phyloP scores from a whole-genome alignment of 23 red algal species.

The Gracilariopsis chorda region DNA sequence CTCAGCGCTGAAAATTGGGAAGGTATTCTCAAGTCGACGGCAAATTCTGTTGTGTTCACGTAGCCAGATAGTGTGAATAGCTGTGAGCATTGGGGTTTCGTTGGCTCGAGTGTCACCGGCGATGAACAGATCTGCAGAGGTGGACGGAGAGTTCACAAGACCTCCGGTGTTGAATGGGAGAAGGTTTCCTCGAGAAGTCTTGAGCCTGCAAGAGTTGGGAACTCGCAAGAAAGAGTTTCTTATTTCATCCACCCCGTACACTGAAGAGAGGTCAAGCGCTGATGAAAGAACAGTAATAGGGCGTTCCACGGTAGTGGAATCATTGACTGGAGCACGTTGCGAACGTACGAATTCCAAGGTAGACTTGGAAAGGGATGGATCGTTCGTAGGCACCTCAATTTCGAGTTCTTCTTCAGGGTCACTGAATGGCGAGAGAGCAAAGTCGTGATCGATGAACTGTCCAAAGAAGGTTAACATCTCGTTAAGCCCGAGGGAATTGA shows the following conservation, averaged over 20 bases:
- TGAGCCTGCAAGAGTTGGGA: slow-evolving; percentile 9
- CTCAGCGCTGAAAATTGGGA: background rate
- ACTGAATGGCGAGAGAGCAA: background rate
- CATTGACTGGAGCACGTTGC: background rate
- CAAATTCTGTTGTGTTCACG: slow-evolving; percentile 70
- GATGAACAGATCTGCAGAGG: slow-evolving; percentile 43
- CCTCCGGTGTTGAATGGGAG: slow-evolving; percentile 39
- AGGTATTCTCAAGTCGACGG: background rate
- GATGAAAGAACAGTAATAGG: slow-evolving; percentile 18
- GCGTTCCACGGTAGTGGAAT: background rate
- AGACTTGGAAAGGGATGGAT: background rate
- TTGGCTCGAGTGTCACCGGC: slow-evolving; percentile 61
- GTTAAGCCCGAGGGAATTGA: slow-evolving; percentile 15
- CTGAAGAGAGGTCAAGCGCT: slow-evolving; percentile 31
- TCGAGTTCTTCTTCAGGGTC: background rate
- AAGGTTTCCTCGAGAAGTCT: slow-evolving; percentile 2
- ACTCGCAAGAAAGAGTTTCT: slow-evolving; percentile 18
- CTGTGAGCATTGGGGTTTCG: slow-evolving; percentile 59
- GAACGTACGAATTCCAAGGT: slow-evolving; percentile 30
- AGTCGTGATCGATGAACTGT: slow-evolving; percentile 47
- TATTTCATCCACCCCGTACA: slow-evolving; percentile 28
- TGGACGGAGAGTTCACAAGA: slow-evolving; percentile 40
- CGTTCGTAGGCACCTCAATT: slow-evolving; percentile 34
- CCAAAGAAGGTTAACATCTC: slow-evolving; percentile 47
- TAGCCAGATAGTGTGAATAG: slow-evolving; percentile 65